A percentile compares a stretch with the other conserved stretches of the same genome.
phyloP scores from a whole-genome alignment of 2,329 filamentous ascomycete species.

The Berkeleyomyces basicola region DNA sequence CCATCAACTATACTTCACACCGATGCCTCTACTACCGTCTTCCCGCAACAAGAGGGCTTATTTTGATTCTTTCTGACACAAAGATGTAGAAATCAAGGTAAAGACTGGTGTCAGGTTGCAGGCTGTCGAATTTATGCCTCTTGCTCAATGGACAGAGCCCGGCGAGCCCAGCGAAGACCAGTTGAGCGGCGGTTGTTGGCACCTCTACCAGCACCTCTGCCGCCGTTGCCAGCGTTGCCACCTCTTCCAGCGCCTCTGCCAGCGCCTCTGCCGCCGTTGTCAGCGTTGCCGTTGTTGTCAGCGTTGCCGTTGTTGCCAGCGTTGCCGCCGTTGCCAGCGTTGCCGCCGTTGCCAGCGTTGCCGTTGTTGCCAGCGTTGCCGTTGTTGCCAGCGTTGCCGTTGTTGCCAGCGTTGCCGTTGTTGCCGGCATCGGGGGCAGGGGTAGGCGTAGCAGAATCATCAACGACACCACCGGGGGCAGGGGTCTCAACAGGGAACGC shows the following conservation, averaged over 20 bases:
- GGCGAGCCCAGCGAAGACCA: slow-evolving; percentile 11
- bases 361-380: slow-evolving; percentile 7
- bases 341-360: background rate
- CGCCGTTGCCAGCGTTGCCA: slow-evolving; percentile 1
- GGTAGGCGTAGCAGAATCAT: slow-evolving; percentile 13
- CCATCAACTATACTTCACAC: background rate
- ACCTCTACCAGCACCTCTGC: background rate
- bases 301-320: background rate
- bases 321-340: background rate
- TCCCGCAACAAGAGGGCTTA: background rate
- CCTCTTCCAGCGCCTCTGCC: background rate
- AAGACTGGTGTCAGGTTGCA: background rate
- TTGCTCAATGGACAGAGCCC: background rate
- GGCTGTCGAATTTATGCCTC: slow-evolving; percentile 2
- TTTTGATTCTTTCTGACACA: background rate
- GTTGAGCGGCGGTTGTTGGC: slow-evolving; percentile 5
- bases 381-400: slow-evolving; percentile 7
- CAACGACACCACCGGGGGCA: slow-evolving; percentile 13
- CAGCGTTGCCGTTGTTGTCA: background rate
- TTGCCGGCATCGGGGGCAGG: slow-evolving; percentile 10
- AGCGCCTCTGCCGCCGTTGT: background rate
- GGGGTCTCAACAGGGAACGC: slow-evolving; percentile 23
- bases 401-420: slow-evolving; percentile 13
- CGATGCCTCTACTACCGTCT: background rate
- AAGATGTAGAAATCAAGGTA: slow-evolving; percentile 1